Percentiles rank a stretch among this genome's conserved stretches.
Evolutionary conservation across 1,284 basidiomycete genomes (phyloP).

Genomic region (Cronartium quercuum): DNA sequence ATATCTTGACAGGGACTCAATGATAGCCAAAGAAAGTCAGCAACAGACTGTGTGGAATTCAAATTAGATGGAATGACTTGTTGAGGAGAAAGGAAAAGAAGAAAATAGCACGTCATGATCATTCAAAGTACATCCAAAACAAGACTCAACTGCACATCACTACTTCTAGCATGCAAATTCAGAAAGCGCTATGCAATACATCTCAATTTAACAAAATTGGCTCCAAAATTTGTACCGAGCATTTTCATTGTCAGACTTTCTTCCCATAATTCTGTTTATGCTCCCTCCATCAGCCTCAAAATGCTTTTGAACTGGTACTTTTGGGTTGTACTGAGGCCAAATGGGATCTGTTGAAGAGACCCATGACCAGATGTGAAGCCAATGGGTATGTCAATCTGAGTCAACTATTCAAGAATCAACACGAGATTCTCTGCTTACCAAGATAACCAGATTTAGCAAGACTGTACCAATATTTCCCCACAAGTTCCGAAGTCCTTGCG

Average conservation of each 20-base stretch:
- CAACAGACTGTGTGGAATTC: too few species aligned
- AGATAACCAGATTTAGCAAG: conserved; percentile 10
- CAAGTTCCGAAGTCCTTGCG: conserved; percentile 5
- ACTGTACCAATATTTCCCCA: conserved; percentile 16
- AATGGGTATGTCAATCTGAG: not conserved
- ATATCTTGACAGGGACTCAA: too few species aligned
- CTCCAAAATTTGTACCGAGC: conserved; percentile 10
- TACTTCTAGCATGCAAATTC: too few species aligned
- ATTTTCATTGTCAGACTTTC: conserved; percentile 7
- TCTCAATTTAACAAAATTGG: too few species aligned
- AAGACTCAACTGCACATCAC: too few species aligned
- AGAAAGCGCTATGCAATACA: too few species aligned
- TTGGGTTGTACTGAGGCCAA: conserved; percentile 8
- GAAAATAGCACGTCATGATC: too few species aligned
- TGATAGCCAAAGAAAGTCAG: too few species aligned
- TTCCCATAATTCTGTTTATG: not conserved
- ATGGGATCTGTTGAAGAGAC: not conserved
- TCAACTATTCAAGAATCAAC: not conserved
- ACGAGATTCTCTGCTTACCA: not conserved
- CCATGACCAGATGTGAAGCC: not conserved
- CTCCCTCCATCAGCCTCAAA: conserved; percentile 10
- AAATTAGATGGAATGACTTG: too few species aligned
- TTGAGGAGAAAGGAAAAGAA: too few species aligned
- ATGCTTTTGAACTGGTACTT: not conserved
- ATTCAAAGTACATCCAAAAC: too few species aligned